Conservation (phyloP, 1,284 basidiomycete species). For the Cryptococcus sp. region DNA sequence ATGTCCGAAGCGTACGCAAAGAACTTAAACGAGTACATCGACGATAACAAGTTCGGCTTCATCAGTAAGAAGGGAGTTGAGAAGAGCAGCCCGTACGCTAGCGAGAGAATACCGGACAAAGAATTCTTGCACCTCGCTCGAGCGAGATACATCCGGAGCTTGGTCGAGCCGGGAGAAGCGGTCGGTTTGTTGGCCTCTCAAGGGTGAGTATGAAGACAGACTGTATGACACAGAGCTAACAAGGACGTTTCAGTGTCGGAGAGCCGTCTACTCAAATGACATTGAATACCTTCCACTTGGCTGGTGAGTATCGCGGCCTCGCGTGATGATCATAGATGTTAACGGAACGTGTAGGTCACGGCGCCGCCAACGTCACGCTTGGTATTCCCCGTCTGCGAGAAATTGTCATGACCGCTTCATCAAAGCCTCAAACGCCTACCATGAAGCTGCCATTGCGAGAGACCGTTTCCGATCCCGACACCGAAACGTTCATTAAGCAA, state of each 20-base stretch:
- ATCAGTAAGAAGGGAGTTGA: conserved; percentile 62
- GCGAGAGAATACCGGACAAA: conserved; percentile 52
- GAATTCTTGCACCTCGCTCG: conserved; percentile 81
- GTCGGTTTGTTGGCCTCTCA: conserved; percentile 98
- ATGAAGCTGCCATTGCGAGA: conserved; percentile 81
- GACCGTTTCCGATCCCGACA: conserved; percentile 59
- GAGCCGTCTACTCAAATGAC: conserved; percentile 99
- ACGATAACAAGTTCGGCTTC: conserved; percentile 73
- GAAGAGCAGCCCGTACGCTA: conserved; percentile 49
- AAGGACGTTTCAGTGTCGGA: conserved; percentile 68
- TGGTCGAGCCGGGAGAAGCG: conserved; percentile 97
- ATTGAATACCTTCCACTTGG: conserved; percentile 99
- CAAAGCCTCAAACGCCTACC: conserved; percentile 96
- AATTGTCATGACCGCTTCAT: conserved; percentile 98
- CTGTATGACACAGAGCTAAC: neutral
- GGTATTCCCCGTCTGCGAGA: conserved; percentile 98
- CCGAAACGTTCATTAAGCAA: conserved; percentile 84
- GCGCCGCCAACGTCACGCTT: conserved; percentile 97
- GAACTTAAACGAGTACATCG: conserved; percentile 77
- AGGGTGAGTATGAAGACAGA: conserved; percentile 62
- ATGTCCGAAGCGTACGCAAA: conserved; percentile 92
- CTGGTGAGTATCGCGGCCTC: conserved; percentile 60
- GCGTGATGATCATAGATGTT: conserved; percentile 2
- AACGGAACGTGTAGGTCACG: conserved; percentile 68
- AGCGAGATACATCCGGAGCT: conserved; percentile 85